Evolutionary conservation across 768 basidiomycete species (phyloP).

Genomic region (Leccinum subtestaceum): DNA sequence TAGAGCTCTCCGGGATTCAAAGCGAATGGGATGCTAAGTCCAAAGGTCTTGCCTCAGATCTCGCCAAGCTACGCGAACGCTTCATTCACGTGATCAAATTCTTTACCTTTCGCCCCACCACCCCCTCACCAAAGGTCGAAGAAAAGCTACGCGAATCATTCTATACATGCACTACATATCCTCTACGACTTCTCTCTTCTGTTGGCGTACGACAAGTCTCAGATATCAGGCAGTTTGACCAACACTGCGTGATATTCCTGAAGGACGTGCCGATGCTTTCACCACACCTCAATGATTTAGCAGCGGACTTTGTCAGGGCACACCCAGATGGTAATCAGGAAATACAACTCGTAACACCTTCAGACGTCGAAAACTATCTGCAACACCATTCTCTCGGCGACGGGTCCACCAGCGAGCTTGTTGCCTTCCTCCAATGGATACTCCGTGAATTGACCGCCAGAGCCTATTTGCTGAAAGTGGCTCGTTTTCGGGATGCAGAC

Average conservation of each 20-base stretch:
- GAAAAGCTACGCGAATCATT: slow-evolving; percentile 70
- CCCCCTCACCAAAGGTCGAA: slow-evolving; percentile 70
- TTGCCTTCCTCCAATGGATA: too few species aligned
- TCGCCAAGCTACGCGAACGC: neutral
- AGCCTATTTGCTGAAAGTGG: too few species aligned
- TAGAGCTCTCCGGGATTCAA: neutral
- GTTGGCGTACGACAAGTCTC: slow-evolving; percentile 54
- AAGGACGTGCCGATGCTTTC: slow-evolving; percentile 73
- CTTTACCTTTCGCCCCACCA: slow-evolving; percentile 30
- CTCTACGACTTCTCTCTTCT: neutral
- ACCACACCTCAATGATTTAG: slow-evolving; percentile 41
- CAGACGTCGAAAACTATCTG: slow-evolving; percentile 3
- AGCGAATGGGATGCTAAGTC: neutral
- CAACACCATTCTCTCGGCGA: neutral
- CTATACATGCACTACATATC: slow-evolving; percentile 52
- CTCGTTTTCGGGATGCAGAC: too few species aligned
- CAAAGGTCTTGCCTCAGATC: neutral
- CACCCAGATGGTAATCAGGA: neutral
- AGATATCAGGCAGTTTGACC: slow-evolving; percentile 39
- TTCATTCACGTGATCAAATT: slow-evolving; percentile 9
- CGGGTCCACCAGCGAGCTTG: neutral
- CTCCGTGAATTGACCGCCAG: too few species aligned
- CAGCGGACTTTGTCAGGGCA: slow-evolving; percentile 43
- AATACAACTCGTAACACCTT: neutral
- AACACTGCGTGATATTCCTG: slow-evolving; percentile 30